A percentile compares a stretch with the other conserved stretches of the same genome.
These are phyloP conservation scores for Vitis rupestris DNA, from an alignment of 164 flowering plant genomes.

Conservation along the genomic window DNA sequence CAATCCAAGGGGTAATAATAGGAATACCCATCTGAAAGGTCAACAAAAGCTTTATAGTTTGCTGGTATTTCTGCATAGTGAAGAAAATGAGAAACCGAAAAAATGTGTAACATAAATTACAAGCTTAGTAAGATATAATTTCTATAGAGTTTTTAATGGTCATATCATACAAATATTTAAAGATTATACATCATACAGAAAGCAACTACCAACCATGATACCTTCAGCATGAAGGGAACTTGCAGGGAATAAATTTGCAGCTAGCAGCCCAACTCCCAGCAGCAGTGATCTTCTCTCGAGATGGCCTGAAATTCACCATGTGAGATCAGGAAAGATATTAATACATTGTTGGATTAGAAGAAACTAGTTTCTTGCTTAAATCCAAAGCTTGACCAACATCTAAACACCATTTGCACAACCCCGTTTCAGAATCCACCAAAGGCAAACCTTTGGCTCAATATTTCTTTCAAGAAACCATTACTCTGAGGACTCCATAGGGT, in stretches of 20 bases:
- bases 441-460: no score
- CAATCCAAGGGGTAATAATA: constrained; percentile 87
- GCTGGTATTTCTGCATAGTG: constrained; percentile 54
- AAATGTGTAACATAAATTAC: background rate
- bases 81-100: background rate
- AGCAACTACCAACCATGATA: constrained; percentile 14
- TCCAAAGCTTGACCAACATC: no score
- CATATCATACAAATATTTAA: background rate
- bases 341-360: no score
- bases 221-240: constrained; percentile 62
- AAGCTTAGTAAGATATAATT: background rate
- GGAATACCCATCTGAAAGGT: constrained; percentile 74
- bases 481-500: no score
- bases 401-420: no score
- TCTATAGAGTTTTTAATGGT: no score
- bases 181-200: background rate
- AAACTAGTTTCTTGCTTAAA: background rate
- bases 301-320: constrained; percentile 30
- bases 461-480: no score
- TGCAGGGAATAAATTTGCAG: constrained; percentile 42
- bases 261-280: constrained; percentile 55
- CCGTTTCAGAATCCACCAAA: no score
- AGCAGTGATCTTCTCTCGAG: constrained; percentile 52
- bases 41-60: constrained; percentile 62
- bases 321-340: background rate